Evolutionary conservation across 1,139 yeast species (phyloP).

Genomic region (Entelexis sorbosivorans): DNA sequence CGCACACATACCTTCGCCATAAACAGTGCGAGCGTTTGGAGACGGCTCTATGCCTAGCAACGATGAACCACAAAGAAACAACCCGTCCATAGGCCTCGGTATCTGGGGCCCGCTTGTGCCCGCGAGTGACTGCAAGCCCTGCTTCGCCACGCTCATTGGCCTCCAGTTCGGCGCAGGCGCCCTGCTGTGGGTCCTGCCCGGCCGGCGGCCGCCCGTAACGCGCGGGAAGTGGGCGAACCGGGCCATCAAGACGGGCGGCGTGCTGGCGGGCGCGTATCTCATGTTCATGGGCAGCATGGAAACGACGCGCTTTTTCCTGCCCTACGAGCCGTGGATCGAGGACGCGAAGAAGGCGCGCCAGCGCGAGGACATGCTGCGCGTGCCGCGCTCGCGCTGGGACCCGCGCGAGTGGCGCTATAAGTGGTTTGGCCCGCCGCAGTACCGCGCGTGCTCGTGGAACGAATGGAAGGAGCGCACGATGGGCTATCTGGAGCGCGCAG

Average conservation of each 20-base stretch:
- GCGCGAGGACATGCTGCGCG: conserved; percentile 1
- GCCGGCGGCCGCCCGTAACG: conserved; percentile 23
- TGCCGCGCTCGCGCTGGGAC: not conserved
- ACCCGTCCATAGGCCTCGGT: conserved; percentile 30
- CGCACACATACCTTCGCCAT: not conserved
- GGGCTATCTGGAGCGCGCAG: conserved; percentile 18
- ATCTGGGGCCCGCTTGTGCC: conserved; percentile 33
- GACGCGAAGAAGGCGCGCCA: conserved; percentile 29
- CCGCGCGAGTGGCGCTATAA: conserved; percentile 8
- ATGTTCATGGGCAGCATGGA: conserved; percentile 27
- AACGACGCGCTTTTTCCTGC: conserved; percentile 26
- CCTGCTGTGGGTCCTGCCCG: conserved; percentile 27
- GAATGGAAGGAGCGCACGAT: conserved; percentile 29
- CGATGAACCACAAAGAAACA: conserved; percentile 10
- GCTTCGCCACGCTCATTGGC: conserved; percentile 27
- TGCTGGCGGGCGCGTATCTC: conserved; percentile 26
- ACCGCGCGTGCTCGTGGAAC: conserved; percentile 26
- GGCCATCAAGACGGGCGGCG: conserved; percentile 22
- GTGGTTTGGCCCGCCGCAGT: conserved; percentile 32
- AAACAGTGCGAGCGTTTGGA: not conserved
- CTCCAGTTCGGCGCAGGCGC: conserved; percentile 28
- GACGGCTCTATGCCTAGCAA: not conserved
- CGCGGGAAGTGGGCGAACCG: conserved; percentile 25
- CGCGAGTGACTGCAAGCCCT: conserved; percentile 30
- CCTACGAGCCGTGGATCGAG: conserved; percentile 31